A percentile compares a stretch with the other conserved stretches of the same genome.
These are phyloP conservation scores for Aspergillus floridensis DNA, from an alignment of 2,329 filamentous ascomycete species.

Conservation along the genomic window DNA sequence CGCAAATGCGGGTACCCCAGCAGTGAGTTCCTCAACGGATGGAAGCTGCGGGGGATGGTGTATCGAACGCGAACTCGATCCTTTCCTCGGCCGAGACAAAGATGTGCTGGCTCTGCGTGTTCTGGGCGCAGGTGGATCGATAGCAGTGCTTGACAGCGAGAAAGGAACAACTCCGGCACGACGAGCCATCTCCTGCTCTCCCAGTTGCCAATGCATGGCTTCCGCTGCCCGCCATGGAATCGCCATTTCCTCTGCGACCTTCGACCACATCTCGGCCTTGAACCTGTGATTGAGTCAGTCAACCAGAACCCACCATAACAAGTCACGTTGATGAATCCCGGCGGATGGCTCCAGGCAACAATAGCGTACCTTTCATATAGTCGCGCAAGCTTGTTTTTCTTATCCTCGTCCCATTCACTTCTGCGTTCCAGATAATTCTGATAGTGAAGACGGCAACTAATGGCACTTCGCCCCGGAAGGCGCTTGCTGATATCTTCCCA, in stretches of 20 bases:
- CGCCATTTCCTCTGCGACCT: conserved; percentile 90
- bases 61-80: conserved; percentile 39
- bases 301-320: conserved; percentile 5
- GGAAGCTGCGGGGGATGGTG: conserved; percentile 38
- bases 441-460: conserved; percentile 91
- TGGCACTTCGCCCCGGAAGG: conserved; percentile 84
- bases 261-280: conserved; percentile 97
- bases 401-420: conserved; percentile 94
- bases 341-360: not conserved
- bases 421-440: conserved; percentile 94
- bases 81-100: conserved; percentile 40
- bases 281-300: conserved; percentile 59
- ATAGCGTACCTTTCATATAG: conserved; percentile 83
- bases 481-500: conserved; percentile 97
- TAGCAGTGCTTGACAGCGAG: conserved; percentile 60
- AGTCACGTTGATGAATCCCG: conserved; percentile 11
- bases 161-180: conserved; percentile 89
- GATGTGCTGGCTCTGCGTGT: conserved; percentile 39
- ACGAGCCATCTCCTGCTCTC: conserved; percentile 88
- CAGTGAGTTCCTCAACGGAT: conserved; percentile 47
- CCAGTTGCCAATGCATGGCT: conserved; percentile 97
- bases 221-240: conserved; percentile 94
- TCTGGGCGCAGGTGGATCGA: conserved; percentile 46
- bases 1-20: conserved; percentile 47
- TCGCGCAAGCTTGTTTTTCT: conserved; percentile 92